Evolutionary conservation across 148 eudicot species (phyloP), one percentile per base, ranked within the genome.

Genomic region (Silene uniflora): DNA sequence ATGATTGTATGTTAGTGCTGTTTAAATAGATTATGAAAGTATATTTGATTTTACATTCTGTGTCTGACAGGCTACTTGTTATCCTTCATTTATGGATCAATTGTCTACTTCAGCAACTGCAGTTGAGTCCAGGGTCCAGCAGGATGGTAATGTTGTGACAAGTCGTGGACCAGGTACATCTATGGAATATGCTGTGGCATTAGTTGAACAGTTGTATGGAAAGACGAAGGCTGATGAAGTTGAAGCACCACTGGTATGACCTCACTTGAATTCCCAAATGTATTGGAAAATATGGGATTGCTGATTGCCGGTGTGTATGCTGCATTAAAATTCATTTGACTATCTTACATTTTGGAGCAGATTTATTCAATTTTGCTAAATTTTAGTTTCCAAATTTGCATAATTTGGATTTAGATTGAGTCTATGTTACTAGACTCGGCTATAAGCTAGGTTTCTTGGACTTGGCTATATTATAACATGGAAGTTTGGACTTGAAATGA

Each of bases 121-220:
- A 35, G 96, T 91, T 67, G 98, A 92, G 82, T 92, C 98, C 72
- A 85, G 92, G 85, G 99, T 96, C 35, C 88, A 92, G 82, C 86
- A 87, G 81, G 99, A 96, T 84, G 99, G 91, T 56, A 91, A 86
- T 46, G 89, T 89, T 49, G 86, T 96, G 65, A 96, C 99, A 44
- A 96, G 99, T 80, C 97, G 99, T 71, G 99, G 98, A 29, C 93
- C 99, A 59, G 99, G 97, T 73, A 96, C 99, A 35, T 72, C 97
- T 10, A 81, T 96, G 87, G 98, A 96, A 83, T 96, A 81, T 68
- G 75, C 98, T 55, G 89, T 96, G 78, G 85, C 88, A 14, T 82
- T 96, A 63, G 91, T 96, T 56, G 94, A 90, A 74, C 87, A 86
- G 58, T 79, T 96, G 73, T 88, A 64, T 79, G 99, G 99, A 68